Percentiles rank a stretch among this genome's conserved stretches.
phyloP scores from a whole-genome alignment of 164 flowering plant species.

The Magnolia sinica region DNA sequence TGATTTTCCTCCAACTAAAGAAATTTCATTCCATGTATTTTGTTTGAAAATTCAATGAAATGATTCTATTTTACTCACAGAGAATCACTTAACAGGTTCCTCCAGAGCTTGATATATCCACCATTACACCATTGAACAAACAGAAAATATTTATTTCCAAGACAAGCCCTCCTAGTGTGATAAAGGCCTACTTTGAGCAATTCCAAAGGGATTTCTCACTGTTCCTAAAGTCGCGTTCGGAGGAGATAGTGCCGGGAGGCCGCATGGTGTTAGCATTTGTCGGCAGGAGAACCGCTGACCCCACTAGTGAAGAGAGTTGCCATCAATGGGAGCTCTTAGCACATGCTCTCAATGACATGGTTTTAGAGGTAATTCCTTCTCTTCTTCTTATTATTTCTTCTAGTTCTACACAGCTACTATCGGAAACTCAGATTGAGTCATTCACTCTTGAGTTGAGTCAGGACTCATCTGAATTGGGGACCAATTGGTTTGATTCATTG shows the following conservation, averaged over 20 bases:
- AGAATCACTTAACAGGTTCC: slow-evolving; percentile 15
- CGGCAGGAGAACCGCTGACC: slow-evolving; percentile 25
- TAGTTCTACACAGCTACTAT: no score
- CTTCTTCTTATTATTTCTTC: background rate
- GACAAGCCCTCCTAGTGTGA: slow-evolving; percentile 19
- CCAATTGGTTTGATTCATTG: no score
- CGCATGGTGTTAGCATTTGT: slow-evolving; percentile 30
- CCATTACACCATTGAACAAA: slow-evolving; percentile 11
- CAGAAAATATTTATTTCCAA: slow-evolving; percentile 21
- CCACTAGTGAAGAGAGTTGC: slow-evolving; percentile 19
- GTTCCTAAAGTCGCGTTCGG: slow-evolving; percentile 27
- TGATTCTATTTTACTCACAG: no score
- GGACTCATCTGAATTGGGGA: no score
- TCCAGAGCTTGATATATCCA: background rate
- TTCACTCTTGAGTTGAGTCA: no score
- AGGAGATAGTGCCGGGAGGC: slow-evolving; percentile 30
- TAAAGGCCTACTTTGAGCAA: slow-evolving; percentile 16
- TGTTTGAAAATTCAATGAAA: no score
- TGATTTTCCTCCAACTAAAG: no score
- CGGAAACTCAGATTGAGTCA: no score
- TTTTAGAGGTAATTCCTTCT: slow-evolving; percentile 17
- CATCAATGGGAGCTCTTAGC: slow-evolving; percentile 29
- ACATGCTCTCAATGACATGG: slow-evolving; percentile 23
- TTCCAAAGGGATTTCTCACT: slow-evolving; percentile 29
- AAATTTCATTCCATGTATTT: no score